Evolutionary conservation across 2,329 filamentous ascomycete species (phyloP), one percentile per base, ranked within the genome.

Genomic region (Neofusicoccum cordaticola): DNA sequence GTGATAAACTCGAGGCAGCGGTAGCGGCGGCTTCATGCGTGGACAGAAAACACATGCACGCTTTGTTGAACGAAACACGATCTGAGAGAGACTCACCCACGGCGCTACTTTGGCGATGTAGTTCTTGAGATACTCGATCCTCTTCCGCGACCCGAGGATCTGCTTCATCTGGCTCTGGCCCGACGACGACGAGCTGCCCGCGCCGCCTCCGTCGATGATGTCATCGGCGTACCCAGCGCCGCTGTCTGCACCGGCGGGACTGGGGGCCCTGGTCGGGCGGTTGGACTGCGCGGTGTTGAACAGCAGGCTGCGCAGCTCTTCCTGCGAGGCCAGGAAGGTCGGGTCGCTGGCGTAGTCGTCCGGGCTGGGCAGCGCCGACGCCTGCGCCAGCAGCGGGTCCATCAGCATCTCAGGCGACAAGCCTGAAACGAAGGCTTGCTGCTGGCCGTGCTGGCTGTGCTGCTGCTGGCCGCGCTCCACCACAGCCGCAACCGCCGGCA

Each of bases 71-170:
- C 27, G 19, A 50, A 13, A 22, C 9, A 31, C 48, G 35, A n/a
- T 8, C n/a, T 39, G n/a, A 22, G 8, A 19, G 6, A 19, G 35
- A 65, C 69, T 64, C 62, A 72, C 71, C 70, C 71, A 74, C 15
- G 71, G 71, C 7, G 72, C 72, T 2, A 73, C 71, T 22, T 70
- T 66, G 4, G 70, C 69, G 41, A 73, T 69, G 56, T 74, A 74
- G 27, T 73, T 73, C 57, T 73, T 73, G 47, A 74, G 44, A 52
- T 73, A 73, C 41, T 72, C 70, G 9, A 72, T 66, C 2, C 68
- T 68, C 44, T 66, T 68, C 41, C 69, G 71, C 42, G 69, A 66
- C 15, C 68, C 67, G 3, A 74, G 44, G 8, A 71, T 66, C 42
- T 68, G 66, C 57, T 71, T 72, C 60, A 71, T 65, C 22, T 69